Base-by-base conservation (phyloP, 441 rosid species). In the Gossypium trilobum region DNA sequence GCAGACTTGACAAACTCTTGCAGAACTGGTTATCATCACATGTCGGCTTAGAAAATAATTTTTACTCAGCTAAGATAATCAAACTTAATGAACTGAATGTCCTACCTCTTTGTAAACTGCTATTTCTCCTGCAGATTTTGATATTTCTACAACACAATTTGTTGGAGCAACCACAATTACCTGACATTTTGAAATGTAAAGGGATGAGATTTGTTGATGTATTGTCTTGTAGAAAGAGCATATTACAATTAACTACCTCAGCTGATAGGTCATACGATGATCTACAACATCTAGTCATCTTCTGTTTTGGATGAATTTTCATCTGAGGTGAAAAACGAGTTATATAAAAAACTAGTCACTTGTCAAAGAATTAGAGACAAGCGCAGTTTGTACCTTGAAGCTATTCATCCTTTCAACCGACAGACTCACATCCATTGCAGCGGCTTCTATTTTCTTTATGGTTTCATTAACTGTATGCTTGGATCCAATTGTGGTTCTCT, bases 401-500 rank as follows among this genome's bases (percentile, higher is more conserved):
- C 84, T 85, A 58, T 86, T 85, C 79, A 22, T 78, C 79, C 85
- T 88, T 79, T 88, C 89, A 31, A 90, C 83, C 39, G 91, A 84
- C 71, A 91, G 81, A 39, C 92, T 87, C 72, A 75, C 85, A 77
- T 76, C 87, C 81, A 68, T 82, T 36, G 97, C 96, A 52, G 96
- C 97, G 63, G 87, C 90, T 90, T 94, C 92, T 50, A 91, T 88
- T 82, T 89, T 94, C 84, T 83, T 85, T 13, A 93, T 87, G 56
- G 96, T 91, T 75, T 88, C 95, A 56, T 81, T 76, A 60, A 86
- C 82, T 39, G 92, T 86, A 76, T 85, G 85, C 78, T 84, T 89
- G 55, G 96, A 88, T 65, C 92, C 97, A 50, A 91, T 74, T 78
- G 80, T 88, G 71, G 82, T 88, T 74, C 71, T 91, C 75, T 71